Evolutionary conservation across 805 yeast species (phyloP), one percentile per base, ranked within the genome.

Genomic region (Candida railenensis): DNA sequence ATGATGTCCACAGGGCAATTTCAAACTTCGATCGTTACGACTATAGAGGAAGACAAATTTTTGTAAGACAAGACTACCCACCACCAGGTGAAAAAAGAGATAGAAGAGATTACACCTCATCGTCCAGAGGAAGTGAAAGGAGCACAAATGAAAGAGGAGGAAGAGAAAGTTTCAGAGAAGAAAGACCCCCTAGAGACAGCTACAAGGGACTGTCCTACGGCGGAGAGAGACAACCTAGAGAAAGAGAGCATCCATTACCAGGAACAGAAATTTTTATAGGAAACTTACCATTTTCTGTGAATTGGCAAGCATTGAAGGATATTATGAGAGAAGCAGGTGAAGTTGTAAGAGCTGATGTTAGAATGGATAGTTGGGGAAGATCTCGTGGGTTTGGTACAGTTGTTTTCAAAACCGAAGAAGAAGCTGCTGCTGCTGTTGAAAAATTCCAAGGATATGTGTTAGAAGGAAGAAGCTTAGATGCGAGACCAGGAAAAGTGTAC

Each of bases 371-470:
- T 36, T 73, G 78, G 53, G 95, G 96, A 21, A 81, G 86, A 56
- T 87, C 96, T 4, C 80, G 84, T 65, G 97, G 97, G 2, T 84
- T 80, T 56, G 97, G 96, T 44, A 85, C 87, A 9, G 96, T 90
- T 22, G 77, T 81, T 19, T 90, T 82, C 61, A 77, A 73, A 45
- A 77, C 77, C 5, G 72, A 74, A 12, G 89, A 81, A 47, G 90
- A 80, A 51, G 96, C 95, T 18, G 67, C 71, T 34, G 74, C 71
- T 40, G 96, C 97, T 2, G 79, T 90, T 51, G 82, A 76, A 36
- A 73, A 68, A 60, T 85, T 83, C 63, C 78, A 87, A 55, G 91
- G 89, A 19, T 77, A 74, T 53, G 86, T 79, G 40, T 63, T 86
- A 47, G 86, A 85, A 43, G 97, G 97, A 16, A 81, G 97, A 65